These are phyloP conservation scores for Cladophialophora carrionii DNA, from an alignment of 2,329 filamentous ascomycete genomes.

Conservation along the genomic window DNA sequence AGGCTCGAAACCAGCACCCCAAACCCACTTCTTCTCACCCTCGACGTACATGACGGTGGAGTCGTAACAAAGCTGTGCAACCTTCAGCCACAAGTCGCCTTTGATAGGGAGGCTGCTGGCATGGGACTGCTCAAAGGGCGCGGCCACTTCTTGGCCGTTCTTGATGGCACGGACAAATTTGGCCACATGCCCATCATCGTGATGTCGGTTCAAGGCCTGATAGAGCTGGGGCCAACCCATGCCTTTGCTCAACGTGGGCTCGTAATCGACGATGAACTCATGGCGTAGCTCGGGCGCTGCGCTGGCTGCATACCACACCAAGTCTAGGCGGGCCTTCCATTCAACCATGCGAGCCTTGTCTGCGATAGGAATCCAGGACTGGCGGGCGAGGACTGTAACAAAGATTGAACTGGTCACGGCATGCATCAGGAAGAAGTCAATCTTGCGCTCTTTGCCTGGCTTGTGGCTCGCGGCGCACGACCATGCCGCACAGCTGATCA, in stretches of 20 bases:
- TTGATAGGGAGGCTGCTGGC: not conserved
- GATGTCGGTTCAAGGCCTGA: not conserved
- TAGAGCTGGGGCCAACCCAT: not conserved
- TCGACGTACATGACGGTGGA: not conserved
- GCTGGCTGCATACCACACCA: conserved; percentile 1
- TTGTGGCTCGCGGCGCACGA: not conserved
- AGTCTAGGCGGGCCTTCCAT: not conserved
- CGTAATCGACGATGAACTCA: not conserved
- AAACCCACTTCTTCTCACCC: not conserved
- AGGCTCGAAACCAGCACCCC: not conserved
- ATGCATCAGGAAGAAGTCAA: not conserved
- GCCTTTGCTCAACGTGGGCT: not conserved
- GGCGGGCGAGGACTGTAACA: not conserved
- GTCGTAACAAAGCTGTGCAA: not conserved
- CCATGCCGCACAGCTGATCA: not conserved
- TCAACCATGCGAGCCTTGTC: not conserved
- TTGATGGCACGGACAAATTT: conserved; percentile 3
- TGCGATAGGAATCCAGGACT: not conserved
- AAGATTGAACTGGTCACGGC: not conserved
- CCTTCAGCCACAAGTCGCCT: not conserved
- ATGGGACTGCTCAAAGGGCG: not conserved
- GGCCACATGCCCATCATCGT: conserved; percentile 1
- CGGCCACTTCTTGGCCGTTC: not conserved
- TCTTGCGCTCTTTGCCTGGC: conserved; percentile 2
- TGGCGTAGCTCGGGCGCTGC: not conserved